Evolutionary conservation across 2,329 filamentous ascomycete genomes (phyloP).

Genomic region (Talaromyces sp.): DNA sequence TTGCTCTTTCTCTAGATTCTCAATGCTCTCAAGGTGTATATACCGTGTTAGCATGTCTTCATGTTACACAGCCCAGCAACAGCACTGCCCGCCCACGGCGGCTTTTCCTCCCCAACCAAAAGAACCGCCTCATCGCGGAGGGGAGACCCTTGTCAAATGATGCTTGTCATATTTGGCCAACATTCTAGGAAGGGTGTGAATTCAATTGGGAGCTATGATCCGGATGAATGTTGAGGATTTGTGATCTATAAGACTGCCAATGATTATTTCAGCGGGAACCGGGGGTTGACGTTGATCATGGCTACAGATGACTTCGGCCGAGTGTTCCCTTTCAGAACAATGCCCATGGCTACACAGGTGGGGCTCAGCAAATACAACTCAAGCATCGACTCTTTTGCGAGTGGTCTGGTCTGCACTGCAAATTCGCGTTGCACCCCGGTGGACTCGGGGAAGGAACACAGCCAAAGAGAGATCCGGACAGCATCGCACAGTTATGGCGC

Average conservation of each 20-base stretch:
- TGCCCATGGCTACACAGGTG: background rate
- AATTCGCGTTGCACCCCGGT: slow-evolving; percentile 3
- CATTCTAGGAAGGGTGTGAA: background rate
- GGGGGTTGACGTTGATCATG: background rate
- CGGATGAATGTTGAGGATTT: background rate
- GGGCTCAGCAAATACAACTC: background rate
- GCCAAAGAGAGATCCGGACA: background rate
- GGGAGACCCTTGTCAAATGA: background rate
- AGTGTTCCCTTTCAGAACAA: background rate
- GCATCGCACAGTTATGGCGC: background rate
- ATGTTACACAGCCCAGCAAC: slow-evolving; percentile 5
- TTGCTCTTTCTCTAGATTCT: slow-evolving; percentile 1
- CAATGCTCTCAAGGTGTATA: background rate
- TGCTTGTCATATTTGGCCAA: background rate
- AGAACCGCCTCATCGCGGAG: background rate
- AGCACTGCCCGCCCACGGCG: background rate
- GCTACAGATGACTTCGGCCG: background rate
- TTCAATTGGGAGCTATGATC: background rate
- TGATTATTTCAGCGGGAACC: background rate
- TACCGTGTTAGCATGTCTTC: background rate
- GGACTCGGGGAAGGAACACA: slow-evolving; percentile 13
- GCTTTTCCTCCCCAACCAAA: background rate
- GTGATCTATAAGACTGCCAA: background rate
- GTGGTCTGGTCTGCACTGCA: background rate
- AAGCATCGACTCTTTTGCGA: background rate